Base-by-base conservation (phyloP, 2,329 filamentous ascomycete species). In the Endoconidiophora laricicola region DNA sequence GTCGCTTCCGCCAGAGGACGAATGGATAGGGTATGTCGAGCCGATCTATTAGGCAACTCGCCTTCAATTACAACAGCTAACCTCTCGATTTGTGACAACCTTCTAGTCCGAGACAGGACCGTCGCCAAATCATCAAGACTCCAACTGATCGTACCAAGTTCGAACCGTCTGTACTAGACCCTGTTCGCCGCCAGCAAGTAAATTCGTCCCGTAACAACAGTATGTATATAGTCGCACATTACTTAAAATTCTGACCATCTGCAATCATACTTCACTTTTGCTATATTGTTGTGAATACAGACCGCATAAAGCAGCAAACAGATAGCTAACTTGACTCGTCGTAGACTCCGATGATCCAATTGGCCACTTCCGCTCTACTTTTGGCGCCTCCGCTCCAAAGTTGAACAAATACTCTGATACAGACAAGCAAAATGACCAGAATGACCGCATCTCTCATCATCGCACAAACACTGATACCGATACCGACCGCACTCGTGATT, bases 21-120 rank as follows among this genome's bases (percentile, higher is more conserved):
- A 94, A 70, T 96, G 88, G 88, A 94, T 95, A 86, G 87, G 90
- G 83, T 94, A 71, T 62, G 76, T 46, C 26, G n/a, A 23, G 24
- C 14, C 12, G 22, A 16, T 36, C 22, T 33, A 16, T 36, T 18
- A 46, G 12, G 9, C 44, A 16, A 37, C 20, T 23, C 16, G 16
- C 16, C 16, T 9, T 6, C n/a, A 36, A 10, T 16, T 23, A n/a
- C 24, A 44, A 12, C n/a, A 38, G n/a, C 41, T 44, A 49, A 48
- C 46, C 38, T 16, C 38, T 16, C 6, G 18, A 6, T 6, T 12
- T 41, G 26, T 12, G 23, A 6, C 14, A n/a, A 20, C 44, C 41
- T 18, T 42, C 18, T 40, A 52, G 50, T 14, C 33, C 50, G 10
- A 23, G 46, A 9, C 38, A 37, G 22, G 50, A 49, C 10, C 22